These are phyloP conservation scores for Pyrenophora teres DNA, from an alignment of 2,329 filamentous ascomycete genomes.

Conservation along the genomic window DNA sequence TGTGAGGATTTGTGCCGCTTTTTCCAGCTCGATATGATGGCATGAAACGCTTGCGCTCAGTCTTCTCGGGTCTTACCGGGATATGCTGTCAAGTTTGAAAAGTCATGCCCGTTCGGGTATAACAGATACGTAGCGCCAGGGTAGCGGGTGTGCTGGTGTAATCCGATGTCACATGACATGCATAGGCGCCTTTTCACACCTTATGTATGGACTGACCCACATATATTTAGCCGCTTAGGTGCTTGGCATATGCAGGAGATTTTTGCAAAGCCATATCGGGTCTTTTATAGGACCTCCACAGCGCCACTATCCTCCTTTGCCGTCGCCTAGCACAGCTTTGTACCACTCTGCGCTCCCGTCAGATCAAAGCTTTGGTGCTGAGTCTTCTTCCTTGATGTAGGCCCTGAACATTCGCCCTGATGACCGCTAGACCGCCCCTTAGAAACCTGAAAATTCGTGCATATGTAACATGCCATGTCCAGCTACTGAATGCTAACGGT, in stretches of 20 bases:
- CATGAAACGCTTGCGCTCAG: too few species aligned
- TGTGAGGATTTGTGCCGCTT: conserved; percentile 4
- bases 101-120: too few species aligned
- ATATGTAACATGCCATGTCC: not conserved
- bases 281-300: too few species aligned
- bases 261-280: too few species aligned
- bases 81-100: too few species aligned
- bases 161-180: too few species aligned
- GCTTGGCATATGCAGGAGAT: not conserved
- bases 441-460: not conserved
- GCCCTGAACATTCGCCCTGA: not conserved
- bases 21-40: not conserved
- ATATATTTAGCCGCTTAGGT: not conserved
- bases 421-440: not conserved
- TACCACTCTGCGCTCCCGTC: not conserved
- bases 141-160: too few species aligned
- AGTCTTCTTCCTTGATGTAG: not conserved
- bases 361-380: not conserved
- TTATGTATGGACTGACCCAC: too few species aligned
- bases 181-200: too few species aligned
- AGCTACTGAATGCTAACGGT: not conserved
- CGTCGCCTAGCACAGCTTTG: not conserved
- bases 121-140: too few species aligned
- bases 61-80: too few species aligned
- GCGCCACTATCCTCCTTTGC: too few species aligned